Conservation (phyloP, 306 rosid species). For the Argentina anserina region DNA sequence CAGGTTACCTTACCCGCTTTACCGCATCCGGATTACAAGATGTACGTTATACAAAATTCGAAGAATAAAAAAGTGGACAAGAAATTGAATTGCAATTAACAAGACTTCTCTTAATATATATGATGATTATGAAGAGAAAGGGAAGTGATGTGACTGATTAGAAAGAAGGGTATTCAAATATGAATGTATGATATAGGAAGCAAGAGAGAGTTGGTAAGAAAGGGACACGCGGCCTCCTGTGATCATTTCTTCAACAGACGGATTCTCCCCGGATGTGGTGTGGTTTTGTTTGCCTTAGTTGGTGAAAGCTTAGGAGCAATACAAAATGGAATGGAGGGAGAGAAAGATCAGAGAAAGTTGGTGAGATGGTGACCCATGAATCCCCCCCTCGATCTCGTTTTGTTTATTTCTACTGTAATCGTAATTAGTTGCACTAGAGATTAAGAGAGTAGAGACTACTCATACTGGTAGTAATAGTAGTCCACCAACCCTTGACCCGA, state of each 20-base stretch:
- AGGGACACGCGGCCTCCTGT: background rate
- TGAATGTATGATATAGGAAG: background rate
- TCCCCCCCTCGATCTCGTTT: background rate
- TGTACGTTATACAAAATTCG: too few relatives aligned
- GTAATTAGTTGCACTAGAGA: background rate
- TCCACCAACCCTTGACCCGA: constrained; percentile 4
- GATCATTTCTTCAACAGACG: background rate
- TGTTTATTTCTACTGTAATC: background rate
- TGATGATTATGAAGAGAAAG: too few relatives aligned
- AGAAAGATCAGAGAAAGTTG: background rate
- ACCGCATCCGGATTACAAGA: too few relatives aligned
- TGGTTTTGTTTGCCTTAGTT: background rate
- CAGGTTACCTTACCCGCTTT: too few relatives aligned
- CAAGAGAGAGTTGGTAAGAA: background rate
- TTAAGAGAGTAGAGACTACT: too few relatives aligned
- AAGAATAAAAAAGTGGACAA: too few relatives aligned
- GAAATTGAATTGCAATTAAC: too few relatives aligned
- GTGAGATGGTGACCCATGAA: background rate
- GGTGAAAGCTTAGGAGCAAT: background rate
- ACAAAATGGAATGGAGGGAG: background rate
- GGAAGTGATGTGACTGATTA: background rate
- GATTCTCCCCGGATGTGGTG: background rate
- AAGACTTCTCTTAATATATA: too few relatives aligned
- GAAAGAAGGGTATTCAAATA: too few relatives aligned
- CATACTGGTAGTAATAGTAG: background rate